phyloP scores from a whole-genome alignment of 2,329 filamentous ascomycete species.

The Orbilia blumenaviensis region DNA sequence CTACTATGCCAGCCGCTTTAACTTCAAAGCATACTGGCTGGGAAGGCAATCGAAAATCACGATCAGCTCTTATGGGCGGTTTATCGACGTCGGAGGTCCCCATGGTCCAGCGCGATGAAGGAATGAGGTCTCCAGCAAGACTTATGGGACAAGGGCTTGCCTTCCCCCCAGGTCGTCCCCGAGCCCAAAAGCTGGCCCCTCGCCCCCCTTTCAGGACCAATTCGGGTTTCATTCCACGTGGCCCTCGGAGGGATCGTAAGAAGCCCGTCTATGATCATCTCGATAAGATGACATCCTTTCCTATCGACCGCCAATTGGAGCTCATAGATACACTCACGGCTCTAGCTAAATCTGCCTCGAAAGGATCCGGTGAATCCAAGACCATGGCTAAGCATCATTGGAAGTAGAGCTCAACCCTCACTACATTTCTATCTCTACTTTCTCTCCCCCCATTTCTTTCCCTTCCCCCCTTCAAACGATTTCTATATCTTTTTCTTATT shows the following conservation, averaged over 20 bases:
- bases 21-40: constrained; percentile 1
- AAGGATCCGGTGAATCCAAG: too few relatives aligned
- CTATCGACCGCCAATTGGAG: constrained; percentile 44
- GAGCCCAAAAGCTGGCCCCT: not conserved
- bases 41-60: not conserved
- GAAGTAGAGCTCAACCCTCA: too few relatives aligned
- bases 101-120: not conserved
- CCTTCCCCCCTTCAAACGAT: not conserved
- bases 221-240: constrained; percentile 6
- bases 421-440: too few relatives aligned
- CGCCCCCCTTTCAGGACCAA: not conserved
- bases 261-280: constrained; percentile 2
- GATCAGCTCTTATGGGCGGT: not conserved
- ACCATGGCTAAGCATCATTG: too few relatives aligned
- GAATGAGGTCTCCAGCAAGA: not conserved
- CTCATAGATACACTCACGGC: constrained; percentile 27
- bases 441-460: not conserved
- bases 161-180: not conserved
- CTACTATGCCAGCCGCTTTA: not conserved
- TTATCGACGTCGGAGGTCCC: not conserved
- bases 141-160: not conserved
- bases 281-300: constrained; percentile 25
- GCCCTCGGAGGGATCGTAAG: too few relatives aligned
- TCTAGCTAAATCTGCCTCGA: too few relatives aligned
- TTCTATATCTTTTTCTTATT: not conserved